Evolutionary conservation across 352 stramenopile species (phyloP), one percentile per base, ranked within the genome.

Genomic region (Pythium vanterpoolii): DNA sequence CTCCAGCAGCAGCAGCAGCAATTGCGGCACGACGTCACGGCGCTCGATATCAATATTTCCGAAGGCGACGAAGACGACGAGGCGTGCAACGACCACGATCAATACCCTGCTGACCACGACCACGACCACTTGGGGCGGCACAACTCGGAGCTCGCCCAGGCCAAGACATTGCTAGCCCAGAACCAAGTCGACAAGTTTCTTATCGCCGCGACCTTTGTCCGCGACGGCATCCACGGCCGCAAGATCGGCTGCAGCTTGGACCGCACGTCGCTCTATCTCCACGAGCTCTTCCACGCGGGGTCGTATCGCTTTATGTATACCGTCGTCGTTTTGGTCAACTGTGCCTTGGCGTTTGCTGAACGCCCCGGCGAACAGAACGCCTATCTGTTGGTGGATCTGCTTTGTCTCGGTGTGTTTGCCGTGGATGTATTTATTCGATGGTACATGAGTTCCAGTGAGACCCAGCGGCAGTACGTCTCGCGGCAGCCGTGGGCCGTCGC

Each of bases 201-300:
- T 4, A 89, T 93, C 45, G 81, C 84, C 4, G 80, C 84, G 0
- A 77, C 81, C 6, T 93, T 93, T 49, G 86, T 93, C 47, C 80
- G 82, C 51, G 84, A 93, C 57, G 84, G 81, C 23, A 76, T 93
- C 26, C 84, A 93, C 61, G 84, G 81, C n/a, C 81, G 84, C 26
- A 93, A 93, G 66, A 88, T 93, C 52, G 81, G 77, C 36, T 91
- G 90, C 52, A 76, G 81, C 31, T 64, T 93, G 31, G 84, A 93
- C 61, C 74, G 74, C 54, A 74, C 76, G 46, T 76, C 84, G 27
- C 64, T 93, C 0, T 72, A 87, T 4, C 61, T 91, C 36, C 84
- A 90, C 54, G 69, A 85, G 43, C 55, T 89, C 8, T 93, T 91
- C 60, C 84, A 93, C 55, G 87, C 81, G 2, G 71, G 77, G 27